Evolutionary conservation across 441 rosid genomes (phyloP).

Genomic region (Breynia disticha): DNA sequence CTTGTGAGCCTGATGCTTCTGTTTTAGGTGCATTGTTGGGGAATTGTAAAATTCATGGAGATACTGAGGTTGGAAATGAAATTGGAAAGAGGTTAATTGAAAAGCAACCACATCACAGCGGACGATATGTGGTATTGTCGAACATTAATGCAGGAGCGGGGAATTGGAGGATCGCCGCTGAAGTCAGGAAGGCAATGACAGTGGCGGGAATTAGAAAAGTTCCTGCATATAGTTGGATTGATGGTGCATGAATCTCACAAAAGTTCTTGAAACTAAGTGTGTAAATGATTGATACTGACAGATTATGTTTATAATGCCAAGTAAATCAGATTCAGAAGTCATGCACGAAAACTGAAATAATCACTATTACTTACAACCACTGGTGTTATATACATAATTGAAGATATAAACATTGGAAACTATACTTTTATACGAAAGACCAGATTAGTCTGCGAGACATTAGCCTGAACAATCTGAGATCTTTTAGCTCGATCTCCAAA

Average conservation of each 20-base stretch:
- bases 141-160: constrained; percentile 35
- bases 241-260: constrained; percentile 9
- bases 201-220: constrained; percentile 34
- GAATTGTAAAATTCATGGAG: constrained; percentile 59
- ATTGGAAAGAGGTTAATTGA: constrained; percentile 37
- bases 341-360: too few relatives aligned
- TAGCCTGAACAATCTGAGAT: too few relatives aligned
- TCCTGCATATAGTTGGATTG: constrained; percentile 41
- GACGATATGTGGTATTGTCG: constrained; percentile 39
- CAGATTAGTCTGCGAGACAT: too few relatives aligned
- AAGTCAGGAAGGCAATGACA: constrained; percentile 37
- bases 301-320: too few relatives aligned
- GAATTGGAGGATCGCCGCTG: constrained; percentile 47
- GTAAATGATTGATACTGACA: background rate
- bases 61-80: constrained; percentile 33
- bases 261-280: background rate
- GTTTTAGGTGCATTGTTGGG: constrained; percentile 59
- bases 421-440: too few relatives aligned
- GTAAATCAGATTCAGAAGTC: too few relatives aligned
- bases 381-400: too few relatives aligned
- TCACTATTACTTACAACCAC: too few relatives aligned
- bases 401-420: too few relatives aligned
- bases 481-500: too few relatives aligned
- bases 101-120: constrained; percentile 42
- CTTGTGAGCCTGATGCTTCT: constrained; percentile 49